These are phyloP conservation scores for Mollisia scopiformis DNA, from an alignment of 2,329 filamentous ascomycete genomes.

Conservation along the genomic window DNA sequence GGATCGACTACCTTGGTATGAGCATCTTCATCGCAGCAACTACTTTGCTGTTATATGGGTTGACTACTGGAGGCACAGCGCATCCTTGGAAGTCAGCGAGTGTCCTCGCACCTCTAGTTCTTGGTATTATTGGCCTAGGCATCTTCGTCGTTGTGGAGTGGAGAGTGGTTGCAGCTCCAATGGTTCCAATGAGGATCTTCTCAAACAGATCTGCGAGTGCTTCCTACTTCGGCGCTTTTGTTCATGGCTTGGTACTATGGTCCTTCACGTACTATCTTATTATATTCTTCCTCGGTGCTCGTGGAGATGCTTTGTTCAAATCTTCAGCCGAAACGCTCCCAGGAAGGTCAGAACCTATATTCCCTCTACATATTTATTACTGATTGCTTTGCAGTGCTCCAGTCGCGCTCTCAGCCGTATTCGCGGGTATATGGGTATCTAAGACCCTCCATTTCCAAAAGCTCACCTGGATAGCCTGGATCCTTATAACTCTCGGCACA, in stretches of 20 bases:
- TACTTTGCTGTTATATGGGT: slow-evolving; percentile 10
- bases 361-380: background rate
- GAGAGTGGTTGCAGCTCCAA: slow-evolving; percentile 18
- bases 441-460: slow-evolving; percentile 15
- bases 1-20: slow-evolving; percentile 65
- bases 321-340: slow-evolving; percentile 17
- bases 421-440: slow-evolving; percentile 5
- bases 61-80: slow-evolving; percentile 14
- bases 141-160: slow-evolving; percentile 56
- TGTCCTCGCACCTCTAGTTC: slow-evolving; percentile 59
- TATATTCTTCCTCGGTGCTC: slow-evolving; percentile 19
- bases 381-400: slow-evolving; percentile 9
- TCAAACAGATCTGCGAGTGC: slow-evolving; percentile 44
- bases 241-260: slow-evolving; percentile 25
- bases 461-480: slow-evolving; percentile 59
- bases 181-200: slow-evolving; percentile 44
- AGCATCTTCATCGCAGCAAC: slow-evolving; percentile 54
- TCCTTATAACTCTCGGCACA: slow-evolving; percentile 56
- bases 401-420: slow-evolving; percentile 11
- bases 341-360: slow-evolving; percentile 4
- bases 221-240: slow-evolving; percentile 36
- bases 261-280: slow-evolving; percentile 24
- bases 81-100: slow-evolving; percentile 60
- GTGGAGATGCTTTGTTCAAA: slow-evolving; percentile 9
- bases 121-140: slow-evolving; percentile 53